phyloP scores from a whole-genome alignment of 495 filamentous ascomycete genomes.

The Neurospora discreta region DNA sequence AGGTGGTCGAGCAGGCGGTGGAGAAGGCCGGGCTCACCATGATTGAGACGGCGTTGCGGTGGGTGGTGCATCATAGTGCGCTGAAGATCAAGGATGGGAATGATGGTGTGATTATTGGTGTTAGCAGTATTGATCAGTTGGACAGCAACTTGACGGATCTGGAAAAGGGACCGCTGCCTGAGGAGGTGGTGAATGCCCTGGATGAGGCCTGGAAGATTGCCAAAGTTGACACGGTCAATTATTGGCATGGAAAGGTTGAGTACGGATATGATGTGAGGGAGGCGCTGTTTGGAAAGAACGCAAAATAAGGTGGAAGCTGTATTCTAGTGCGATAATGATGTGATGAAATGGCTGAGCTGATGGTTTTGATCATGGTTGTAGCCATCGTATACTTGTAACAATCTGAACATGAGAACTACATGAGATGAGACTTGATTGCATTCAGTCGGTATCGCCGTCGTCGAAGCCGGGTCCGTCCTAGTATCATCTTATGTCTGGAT shows the following conservation, averaged over 20 bases:
- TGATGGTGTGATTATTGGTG: constrained; percentile 75
- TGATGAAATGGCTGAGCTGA: background rate
- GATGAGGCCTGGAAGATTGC: constrained; percentile 65
- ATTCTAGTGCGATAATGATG: background rate
- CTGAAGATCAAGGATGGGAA: constrained; percentile 63
- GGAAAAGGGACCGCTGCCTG: constrained; percentile 79
- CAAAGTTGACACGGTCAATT: constrained; percentile 56
- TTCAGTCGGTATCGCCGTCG: background rate
- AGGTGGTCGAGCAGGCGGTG: constrained; percentile 60
- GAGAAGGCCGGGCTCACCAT: constrained; percentile 66
- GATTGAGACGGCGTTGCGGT: constrained; percentile 74
- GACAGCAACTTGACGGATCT: constrained; percentile 63
- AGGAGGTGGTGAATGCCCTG: constrained; percentile 68
- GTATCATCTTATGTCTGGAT: background rate
- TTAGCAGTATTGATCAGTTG: constrained; percentile 64
- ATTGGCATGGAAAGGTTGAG: constrained; percentile 68
- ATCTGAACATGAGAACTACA: background rate
- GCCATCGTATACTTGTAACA: background rate
- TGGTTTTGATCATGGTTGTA: background rate
- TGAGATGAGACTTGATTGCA: background rate
- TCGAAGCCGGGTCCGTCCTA: background rate
- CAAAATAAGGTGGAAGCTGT: constrained; percentile 13
- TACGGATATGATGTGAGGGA: constrained; percentile 63
- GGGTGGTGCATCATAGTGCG: constrained; percentile 68
- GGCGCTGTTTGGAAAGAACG: constrained; percentile 45